Base-by-base conservation (phyloP, 2,329 filamentous ascomycete species). In the Phialophora tarda region DNA sequence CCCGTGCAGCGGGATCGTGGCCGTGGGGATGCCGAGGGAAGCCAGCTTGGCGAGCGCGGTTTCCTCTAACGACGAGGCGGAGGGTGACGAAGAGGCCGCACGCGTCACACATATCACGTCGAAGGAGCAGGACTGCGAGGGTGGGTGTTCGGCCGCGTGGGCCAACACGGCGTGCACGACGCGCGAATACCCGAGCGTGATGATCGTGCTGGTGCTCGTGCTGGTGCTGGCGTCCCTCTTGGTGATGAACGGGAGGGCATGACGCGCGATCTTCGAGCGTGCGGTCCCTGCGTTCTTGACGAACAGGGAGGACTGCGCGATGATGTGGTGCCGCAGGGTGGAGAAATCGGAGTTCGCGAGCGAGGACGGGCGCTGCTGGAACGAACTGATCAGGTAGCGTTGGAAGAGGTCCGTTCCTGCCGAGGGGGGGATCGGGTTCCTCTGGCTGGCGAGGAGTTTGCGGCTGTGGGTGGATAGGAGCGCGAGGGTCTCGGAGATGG, bases 401-500 rank as follows among this genome's bases (percentile, higher is more conserved):
- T 95, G 91, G 83, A 99, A 98, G 66, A 98, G 88, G 78, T 97
- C 93, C 67, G 93, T 97, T 74, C 95, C 95, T 63, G 96, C 95
- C 57, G 91, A 93, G 17, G 98, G 87, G 4, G 93, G 94, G 64
- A 98, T 91, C 14, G 93, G 91, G 80, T 99, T 98, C 7, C 90
- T 85, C 61, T 96, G 90, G 23, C 89, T 88, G 65, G 84, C 84
- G 78, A 93, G 94, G 70, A 99, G 87, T 74, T 88, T 86, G 60
- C 86, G 84, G 59, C 92, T 94, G 76, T 95, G 89, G 55, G 85
- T 86, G 75, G 89, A 88, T 69, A 98, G 86, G 54, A 93, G 87
- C 73, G 94, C 90, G 76, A 98, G 90, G 41, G 94, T 97, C 82
- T 99, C 95, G 80, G 91, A 94, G 74, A 97, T 92, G 65, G 95